phyloP scores from a whole-genome alignment of 345 rosid species.

The Brassica cretica region DNA sequence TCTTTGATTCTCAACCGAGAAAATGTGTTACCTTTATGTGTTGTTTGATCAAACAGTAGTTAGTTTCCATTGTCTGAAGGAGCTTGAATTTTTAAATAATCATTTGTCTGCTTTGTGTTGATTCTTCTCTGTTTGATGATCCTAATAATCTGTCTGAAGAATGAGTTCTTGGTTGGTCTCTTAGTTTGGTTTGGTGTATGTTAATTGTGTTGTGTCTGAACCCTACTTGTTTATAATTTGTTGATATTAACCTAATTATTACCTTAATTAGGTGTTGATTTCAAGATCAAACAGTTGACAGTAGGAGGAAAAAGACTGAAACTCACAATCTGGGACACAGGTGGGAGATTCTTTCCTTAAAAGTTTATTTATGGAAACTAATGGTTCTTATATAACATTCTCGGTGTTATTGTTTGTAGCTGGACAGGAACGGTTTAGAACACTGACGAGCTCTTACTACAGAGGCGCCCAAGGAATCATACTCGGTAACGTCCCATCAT shows the following conservation, averaged over 20 bases:
- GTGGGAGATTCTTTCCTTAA: slow-evolving; percentile 39
- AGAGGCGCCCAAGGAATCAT: slow-evolving; percentile 94
- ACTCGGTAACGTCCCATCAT: slow-evolving; percentile 58
- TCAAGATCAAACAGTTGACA: slow-evolving; percentile 83
- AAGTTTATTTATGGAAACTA: background rate
- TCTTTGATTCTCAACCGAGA: slow-evolving; percentile 11
- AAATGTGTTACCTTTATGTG: background rate
- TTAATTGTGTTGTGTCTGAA: slow-evolving; percentile 5
- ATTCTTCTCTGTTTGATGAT: background rate
- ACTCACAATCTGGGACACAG: slow-evolving; percentile 98
- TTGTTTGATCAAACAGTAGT: slow-evolving; percentile 27
- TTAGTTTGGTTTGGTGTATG: slow-evolving; percentile 14
- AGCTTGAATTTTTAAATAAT: slow-evolving; percentile 7
- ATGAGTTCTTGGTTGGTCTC: background rate
- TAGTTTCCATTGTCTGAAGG: background rate
- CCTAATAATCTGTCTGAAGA: slow-evolving; percentile 3
- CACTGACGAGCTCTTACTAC: slow-evolving; percentile 88
- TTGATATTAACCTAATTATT: background rate
- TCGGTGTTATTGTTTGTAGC: slow-evolving; percentile 53
- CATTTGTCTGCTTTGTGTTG: slow-evolving; percentile 4
- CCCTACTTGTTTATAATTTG: slow-evolving; percentile 5
- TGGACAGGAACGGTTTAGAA: slow-evolving; percentile 95
- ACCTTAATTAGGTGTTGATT: slow-evolving; percentile 76
- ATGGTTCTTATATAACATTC: background rate
- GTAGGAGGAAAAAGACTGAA: slow-evolving; percentile 83